Evolutionary conservation across 768 basidiomycete genomes (phyloP).

Genomic region (Xanthoconium stramineum): DNA sequence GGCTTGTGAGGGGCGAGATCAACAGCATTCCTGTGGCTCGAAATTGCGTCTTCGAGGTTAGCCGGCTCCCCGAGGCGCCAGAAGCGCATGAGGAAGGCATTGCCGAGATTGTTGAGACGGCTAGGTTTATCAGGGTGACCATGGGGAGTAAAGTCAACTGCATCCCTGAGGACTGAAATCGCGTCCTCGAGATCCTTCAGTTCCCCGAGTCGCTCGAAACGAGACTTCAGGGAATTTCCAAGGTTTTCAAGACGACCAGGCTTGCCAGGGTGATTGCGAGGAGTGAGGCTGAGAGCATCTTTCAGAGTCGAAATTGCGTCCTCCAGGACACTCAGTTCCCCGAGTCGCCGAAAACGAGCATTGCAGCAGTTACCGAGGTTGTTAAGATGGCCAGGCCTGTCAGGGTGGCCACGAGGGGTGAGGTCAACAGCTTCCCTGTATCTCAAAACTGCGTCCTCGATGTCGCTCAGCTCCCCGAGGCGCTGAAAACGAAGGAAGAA

Average conservation of each 20-base stretch:
- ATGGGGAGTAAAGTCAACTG: not conserved
- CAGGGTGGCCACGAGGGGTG: not conserved
- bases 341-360: not conserved
- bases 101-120: not conserved
- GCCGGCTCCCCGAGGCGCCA: not conserved
- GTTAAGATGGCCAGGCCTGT: not conserved
- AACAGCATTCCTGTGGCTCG: not conserved
- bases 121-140: not conserved
- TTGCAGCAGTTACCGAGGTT: not conserved
- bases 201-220: not conserved
- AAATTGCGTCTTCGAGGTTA: not conserved
- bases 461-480: not conserved
- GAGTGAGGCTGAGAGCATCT: not conserved
- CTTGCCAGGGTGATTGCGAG: not conserved
- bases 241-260: not conserved
- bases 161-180: not conserved
- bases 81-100: not conserved
- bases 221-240: not conserved
- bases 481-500: not conserved
- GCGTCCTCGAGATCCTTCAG: not conserved
- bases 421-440: not conserved
- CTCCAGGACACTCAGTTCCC: not conserved
- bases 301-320: not conserved
- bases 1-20: not conserved
- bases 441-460: not conserved